Conservation (phyloP, 148 eudicot genomes). For the Rhododendron mucronatum region DNA sequence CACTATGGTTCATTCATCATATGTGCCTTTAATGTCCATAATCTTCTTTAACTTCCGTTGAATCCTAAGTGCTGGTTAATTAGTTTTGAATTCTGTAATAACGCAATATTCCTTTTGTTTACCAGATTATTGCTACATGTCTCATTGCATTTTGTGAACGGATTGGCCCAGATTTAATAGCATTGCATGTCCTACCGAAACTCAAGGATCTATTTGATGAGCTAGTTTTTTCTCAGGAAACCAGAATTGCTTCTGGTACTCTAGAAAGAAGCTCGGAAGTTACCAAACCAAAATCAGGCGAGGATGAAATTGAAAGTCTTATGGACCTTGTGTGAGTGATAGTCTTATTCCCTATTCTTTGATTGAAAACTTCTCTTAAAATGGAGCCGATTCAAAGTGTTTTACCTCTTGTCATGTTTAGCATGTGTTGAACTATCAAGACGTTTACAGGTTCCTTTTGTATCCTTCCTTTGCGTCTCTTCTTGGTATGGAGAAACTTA, state of each 20-base stretch:
- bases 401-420: neutral
- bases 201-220: conserved; percentile 78
- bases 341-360: conserved; percentile 7
- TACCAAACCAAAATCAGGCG: conserved; percentile 28
- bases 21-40: neutral
- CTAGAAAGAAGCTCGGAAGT: conserved; percentile 33
- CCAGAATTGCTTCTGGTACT: conserved; percentile 29
- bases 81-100: neutral
- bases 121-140: conserved; percentile 79
- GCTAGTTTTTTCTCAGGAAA: conserved; percentile 83
- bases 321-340: conserved; percentile 79
- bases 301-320: conserved; percentile 48
- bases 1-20: neutral
- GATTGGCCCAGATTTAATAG: conserved; percentile 84
- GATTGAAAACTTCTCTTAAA: neutral
- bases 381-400: neutral
- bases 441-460: conserved; percentile 54
- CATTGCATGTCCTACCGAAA: conserved; percentile 75
- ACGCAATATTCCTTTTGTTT: neutral
- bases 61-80: neutral
- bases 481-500: conserved; percentile 95
- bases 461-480: conserved; percentile 79
- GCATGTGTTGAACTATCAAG: conserved; percentile 12
- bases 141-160: conserved; percentile 72
- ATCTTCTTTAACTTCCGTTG: neutral